Evolutionary conservation across 371 early-diverging fungal genomes (phyloP).

Genomic region (Mucor mucedo): DNA sequence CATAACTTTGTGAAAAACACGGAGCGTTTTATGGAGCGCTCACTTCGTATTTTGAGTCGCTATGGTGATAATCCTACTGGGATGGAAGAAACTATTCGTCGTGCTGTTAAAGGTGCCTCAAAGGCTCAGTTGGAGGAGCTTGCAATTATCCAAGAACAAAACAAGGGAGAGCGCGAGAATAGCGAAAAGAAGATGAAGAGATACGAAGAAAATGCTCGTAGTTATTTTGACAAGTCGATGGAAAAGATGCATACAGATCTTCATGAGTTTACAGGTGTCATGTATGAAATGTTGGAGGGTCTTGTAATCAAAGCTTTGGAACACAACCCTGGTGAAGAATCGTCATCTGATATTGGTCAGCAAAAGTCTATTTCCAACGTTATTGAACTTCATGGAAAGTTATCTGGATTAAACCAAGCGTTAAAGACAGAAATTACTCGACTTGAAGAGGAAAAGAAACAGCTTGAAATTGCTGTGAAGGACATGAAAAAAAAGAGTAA

Average conservation of each 20-base stretch:
- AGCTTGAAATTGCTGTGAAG: constrained; percentile 21
- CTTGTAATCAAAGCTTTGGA: constrained; percentile 45
- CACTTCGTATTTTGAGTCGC: constrained; percentile 38
- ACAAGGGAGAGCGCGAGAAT: constrained; percentile 25
- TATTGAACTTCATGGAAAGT: constrained; percentile 29
- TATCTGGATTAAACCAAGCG: constrained; percentile 28
- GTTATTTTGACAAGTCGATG: constrained; percentile 51
- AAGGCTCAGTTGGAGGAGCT: constrained; percentile 38
- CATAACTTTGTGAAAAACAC: constrained; percentile 38
- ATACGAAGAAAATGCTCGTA: constrained; percentile 52
- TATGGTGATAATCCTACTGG: constrained; percentile 38
- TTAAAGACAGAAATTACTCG: constrained; percentile 32
- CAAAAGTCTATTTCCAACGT: constrained; percentile 16
- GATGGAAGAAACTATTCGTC: constrained; percentile 50
- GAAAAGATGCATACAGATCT: constrained; percentile 46
- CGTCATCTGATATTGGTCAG: neutral
- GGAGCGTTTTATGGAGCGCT: constrained; percentile 47
- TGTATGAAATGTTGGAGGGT: constrained; percentile 55
- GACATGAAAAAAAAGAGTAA: constrained; percentile 25
- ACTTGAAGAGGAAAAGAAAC: constrained; percentile 31
- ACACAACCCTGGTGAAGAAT: constrained; percentile 7
- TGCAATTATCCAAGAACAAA: constrained; percentile 28
- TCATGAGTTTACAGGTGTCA: constrained; percentile 50
- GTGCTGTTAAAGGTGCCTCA: constrained; percentile 49
- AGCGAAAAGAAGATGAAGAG: constrained; percentile 48